Base-by-base conservation (phyloP, 257 asterid genomes). In the Ocimum tenuiflorum region DNA sequence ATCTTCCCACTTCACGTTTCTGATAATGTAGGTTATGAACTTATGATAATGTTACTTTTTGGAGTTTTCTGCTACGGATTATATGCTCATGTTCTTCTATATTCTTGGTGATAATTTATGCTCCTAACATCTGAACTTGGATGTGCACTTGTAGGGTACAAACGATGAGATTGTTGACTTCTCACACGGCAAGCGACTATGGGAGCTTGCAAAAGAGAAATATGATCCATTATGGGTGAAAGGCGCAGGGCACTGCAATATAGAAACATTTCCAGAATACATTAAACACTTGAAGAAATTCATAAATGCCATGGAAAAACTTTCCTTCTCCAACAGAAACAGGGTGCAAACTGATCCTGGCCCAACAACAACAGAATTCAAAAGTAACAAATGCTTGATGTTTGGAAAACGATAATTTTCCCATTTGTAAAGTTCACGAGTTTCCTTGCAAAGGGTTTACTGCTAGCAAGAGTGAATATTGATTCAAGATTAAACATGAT, bases 231-330 rank as follows among this genome's bases (percentile, higher is more conserved):
- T 90, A 66, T 94, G 99, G 99, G 85, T 94, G 46, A 75, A 85
- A 77, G 99, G 99, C 3, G 96, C 97, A 41, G 95, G 99, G n/a
- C 99, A 94, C 55, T 91, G 99, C 80, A 94, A 94, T 77, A 86
- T 94, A 9, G 99, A 94, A 70, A 94, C 97, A 7, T 94, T 81
- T 68, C 97, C 95, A 0, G 97, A 86, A 79, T 94, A 85, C 80
- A 88, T 94, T 45, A 90, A 80, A 70, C 96, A 91, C 81, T 77
- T 94, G 55, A 74, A 89, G 61, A 94, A 81, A 72, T 94, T 90
- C 45, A 53, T 94, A 12, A 81, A 72, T 15, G 95, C 96, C 31
- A 94, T 91, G 99, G 99, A 94, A 49, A 94, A 90, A 48, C 83
- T 68, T 24, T 94, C 99, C 20, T 77, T 92, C 76, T 82, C 95